Evolutionary conservation across 1,139 yeast genomes (phyloP).

Genomic region (Sugiyamaella sp.): DNA sequence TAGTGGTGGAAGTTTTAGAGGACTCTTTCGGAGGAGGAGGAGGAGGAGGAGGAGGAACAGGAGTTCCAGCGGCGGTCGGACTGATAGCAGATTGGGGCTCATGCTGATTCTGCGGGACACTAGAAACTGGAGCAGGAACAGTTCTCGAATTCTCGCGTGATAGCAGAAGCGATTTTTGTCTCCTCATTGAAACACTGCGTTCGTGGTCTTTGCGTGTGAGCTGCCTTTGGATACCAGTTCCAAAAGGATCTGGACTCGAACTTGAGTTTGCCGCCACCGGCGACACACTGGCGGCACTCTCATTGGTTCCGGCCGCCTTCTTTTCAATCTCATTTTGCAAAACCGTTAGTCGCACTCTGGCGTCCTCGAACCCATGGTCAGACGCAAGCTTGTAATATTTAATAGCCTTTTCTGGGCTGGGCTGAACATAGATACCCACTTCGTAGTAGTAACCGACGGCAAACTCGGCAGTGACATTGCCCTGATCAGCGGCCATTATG

Average conservation of each 20-base stretch:
- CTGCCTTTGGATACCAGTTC: constrained; percentile 24
- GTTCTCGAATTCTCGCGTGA: constrained; percentile 14
- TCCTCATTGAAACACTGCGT: constrained; percentile 29
- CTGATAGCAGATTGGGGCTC: not conserved
- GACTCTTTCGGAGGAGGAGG: not conserved
- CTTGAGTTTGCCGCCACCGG: not conserved
- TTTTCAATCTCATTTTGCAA: constrained; percentile 24
- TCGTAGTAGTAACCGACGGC: constrained; percentile 48
- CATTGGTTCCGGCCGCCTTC: not conserved
- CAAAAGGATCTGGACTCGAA: constrained; percentile 1
- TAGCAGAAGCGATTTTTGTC: constrained; percentile 20
- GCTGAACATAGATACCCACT: constrained; percentile 44
- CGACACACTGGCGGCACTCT: not conserved
- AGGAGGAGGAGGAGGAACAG: constrained; percentile 2
- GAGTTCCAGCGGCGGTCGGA: too few species aligned
- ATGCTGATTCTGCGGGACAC: not conserved
- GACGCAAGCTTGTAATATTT: constrained; percentile 41
- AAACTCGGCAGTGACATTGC: constrained; percentile 44
- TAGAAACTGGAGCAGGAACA: not conserved
- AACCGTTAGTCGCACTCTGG: constrained; percentile 37
- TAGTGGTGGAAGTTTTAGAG: not conserved
- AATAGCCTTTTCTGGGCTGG: constrained; percentile 38
- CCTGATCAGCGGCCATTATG: constrained; percentile 41
- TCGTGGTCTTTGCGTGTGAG: constrained; percentile 37
- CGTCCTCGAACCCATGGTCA: constrained; percentile 40